Conservation (phyloP, 169 alveolate species). For the Eimeria zaria region DNA sequence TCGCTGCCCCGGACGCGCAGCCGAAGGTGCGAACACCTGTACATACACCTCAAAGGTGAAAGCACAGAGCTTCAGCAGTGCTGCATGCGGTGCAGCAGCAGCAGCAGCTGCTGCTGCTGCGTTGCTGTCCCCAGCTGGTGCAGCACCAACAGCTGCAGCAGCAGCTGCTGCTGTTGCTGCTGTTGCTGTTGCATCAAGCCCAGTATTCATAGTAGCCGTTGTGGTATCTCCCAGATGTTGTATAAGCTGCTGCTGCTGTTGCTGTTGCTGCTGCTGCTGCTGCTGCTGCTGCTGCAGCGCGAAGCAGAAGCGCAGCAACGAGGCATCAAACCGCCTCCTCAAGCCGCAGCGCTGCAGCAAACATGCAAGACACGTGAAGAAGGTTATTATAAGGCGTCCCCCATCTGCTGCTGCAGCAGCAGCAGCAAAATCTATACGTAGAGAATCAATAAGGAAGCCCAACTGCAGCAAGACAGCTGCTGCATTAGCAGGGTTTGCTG, state of each 20-base stretch:
- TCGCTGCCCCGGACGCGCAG: background rate
- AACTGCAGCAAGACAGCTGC: conserved; percentile 78
- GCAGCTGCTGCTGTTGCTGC: conserved; percentile 21
- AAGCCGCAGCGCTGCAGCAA: conserved; percentile 74
- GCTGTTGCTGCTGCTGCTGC: conserved; percentile 73
- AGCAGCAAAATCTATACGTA: conserved; percentile 58
- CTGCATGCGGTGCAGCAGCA: conserved; percentile 48
- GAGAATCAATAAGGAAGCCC: background rate
- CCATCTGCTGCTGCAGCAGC: conserved; percentile 64
- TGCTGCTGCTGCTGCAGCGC: conserved; percentile 64
- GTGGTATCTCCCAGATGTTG: background rate
- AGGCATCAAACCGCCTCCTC: conserved; percentile 73
- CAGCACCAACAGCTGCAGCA: conserved; percentile 6
- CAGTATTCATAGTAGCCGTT: background rate
- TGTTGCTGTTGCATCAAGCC: background rate
- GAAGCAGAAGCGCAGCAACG: conserved; percentile 51
- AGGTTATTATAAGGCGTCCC: conserved; percentile 64
- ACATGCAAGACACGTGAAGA: conserved; percentile 65
- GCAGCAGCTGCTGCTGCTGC: conserved; percentile 20
- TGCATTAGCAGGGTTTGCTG: conserved; percentile 63
- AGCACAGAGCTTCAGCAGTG: conserved; percentile 53
- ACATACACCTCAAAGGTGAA: conserved; percentile 38
- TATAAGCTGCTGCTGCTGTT: background rate
- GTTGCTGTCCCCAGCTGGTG: background rate
- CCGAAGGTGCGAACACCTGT: conserved; percentile 32